Evolutionary conservation across 2,329 filamentous ascomycete genomes (phyloP).

Genomic region (Trichoderma pleuroti): DNA sequence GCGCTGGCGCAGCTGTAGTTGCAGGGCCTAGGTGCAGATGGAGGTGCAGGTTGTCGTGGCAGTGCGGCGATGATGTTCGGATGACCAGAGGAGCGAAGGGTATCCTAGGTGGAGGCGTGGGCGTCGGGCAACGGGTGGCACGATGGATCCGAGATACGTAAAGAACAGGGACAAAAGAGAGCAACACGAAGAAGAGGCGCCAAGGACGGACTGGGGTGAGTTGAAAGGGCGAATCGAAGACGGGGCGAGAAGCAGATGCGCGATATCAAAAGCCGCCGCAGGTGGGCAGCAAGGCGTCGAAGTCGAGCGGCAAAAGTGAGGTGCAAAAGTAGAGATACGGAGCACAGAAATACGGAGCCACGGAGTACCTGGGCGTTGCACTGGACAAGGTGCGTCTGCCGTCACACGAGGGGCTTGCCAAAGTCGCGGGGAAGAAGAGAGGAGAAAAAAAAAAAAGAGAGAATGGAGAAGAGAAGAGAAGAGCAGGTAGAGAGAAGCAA

Average conservation of each 20-base stretch:
- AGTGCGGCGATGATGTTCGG: constrained; percentile 9
- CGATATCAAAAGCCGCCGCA: constrained; percentile 10
- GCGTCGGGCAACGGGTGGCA: not conserved
- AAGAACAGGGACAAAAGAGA: constrained; percentile 1
- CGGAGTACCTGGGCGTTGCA: not conserved
- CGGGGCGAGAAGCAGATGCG: constrained; percentile 2
- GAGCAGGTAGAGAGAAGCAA: not conserved
- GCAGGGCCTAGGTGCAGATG: not conserved
- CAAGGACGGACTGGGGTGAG: constrained; percentile 14
- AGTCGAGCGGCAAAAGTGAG: not conserved
- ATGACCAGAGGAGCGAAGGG: constrained; percentile 5
- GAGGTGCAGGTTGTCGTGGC: constrained; percentile 10
- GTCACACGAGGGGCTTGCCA: constrained; percentile 3
- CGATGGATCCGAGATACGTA: not conserved
- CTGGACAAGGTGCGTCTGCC: constrained; percentile 11
- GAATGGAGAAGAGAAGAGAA: not conserved
- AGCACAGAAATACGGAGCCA: constrained; percentile 3
- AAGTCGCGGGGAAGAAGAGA: not conserved
- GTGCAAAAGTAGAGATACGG: not conserved
- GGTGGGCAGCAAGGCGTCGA: not conserved
- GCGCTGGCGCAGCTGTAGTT: not conserved
- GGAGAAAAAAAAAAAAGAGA: not conserved
- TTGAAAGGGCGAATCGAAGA: constrained; percentile 11
- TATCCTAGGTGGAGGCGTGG: not conserved
- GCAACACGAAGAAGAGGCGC: not conserved